Evolutionary conservation across 2,329 filamentous ascomycete species (phyloP), one percentile per base, ranked within the genome.

Genomic region (Coniochaeta prunicola): DNA sequence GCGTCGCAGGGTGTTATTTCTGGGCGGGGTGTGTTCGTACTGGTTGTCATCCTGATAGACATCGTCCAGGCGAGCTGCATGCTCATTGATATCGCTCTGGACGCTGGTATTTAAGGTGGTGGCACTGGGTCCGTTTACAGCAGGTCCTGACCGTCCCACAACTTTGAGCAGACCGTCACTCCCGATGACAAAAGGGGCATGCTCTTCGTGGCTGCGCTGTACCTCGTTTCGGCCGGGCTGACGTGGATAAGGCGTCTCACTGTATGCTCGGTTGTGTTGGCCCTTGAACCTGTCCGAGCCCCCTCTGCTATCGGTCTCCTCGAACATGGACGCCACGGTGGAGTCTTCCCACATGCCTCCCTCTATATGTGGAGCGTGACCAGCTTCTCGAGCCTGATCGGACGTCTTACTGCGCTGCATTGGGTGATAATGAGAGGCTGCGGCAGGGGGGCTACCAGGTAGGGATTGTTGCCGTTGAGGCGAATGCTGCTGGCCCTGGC

Each of bases 111-210:
- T 60, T 31, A 62, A 31, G 60, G 58, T 65, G 53, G 59, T 68
- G 61, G 56, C 62, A 65, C 55, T 64, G 59, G 59, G 59, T 34
- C 36, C 68, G 24, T 61, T 64, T 8, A 54, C 57, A 56, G 54
- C 57, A 56, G 59, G 33, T 59, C 60, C 26, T 13, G 30, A 33
- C 58, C 34, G 63, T 55, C 64, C 61, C 8, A 72, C 61, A 31
- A 77, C 70, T 26, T 70, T 71, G 60, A 78, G 70, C 4, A 69
- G 62, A 31, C 75, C 71, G 42, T 74, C 68, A n/a, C 76, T 72
- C 17, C 67, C 67, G 42, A 76, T 62, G 12, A 71, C 62, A 58
- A 75, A 73, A 24, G 70, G 21, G n/a, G 57, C 59, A n/a, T 64
- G 63, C n/a, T 64, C 62, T 33, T 63, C 62, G 17, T 60, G 55